Percentiles rank a stretch among this genome's conserved stretches.
Evolutionary conservation across 176 grass and related monocot genomes (phyloP).

Genomic region (Phyllostachys edulis): DNA sequence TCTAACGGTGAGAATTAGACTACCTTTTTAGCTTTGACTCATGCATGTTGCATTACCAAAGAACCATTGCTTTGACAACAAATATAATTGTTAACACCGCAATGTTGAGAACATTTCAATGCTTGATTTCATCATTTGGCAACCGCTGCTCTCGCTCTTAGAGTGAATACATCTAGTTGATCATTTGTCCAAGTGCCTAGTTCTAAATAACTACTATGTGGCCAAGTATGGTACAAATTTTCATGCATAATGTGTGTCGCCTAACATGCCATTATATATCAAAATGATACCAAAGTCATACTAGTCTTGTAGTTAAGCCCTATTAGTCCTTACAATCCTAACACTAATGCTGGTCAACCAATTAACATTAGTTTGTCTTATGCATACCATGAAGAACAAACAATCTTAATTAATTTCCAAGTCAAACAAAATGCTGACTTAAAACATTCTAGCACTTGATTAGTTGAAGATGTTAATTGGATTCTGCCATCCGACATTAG

Average conservation of each 20-base stretch:
- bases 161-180: no score
- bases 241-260: conserved; percentile 8
- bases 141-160: no score
- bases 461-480: not conserved
- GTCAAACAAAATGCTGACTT: conserved; percentile 34
- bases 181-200: no score
- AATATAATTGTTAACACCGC: no score
- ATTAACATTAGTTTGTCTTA: conserved; percentile 2
- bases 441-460: not conserved
- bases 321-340: conserved; percentile 31
- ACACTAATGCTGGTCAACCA: conserved; percentile 31
- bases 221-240: no score
- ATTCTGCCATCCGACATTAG: conserved; percentile 26
- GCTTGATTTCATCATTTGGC: no score
- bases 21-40: no score
- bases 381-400: not conserved
- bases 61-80: no score
- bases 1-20: no score
- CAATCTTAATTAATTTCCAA: not conserved
- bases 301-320: not conserved
- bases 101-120: no score
- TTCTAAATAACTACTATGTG: no score
- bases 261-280: conserved; percentile 7
- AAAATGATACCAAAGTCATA: conserved; percentile 23
- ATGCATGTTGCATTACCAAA: no score